Evolutionary conservation across 805 yeast species (phyloP).

Genomic region (Dipodascus geniculatus): DNA sequence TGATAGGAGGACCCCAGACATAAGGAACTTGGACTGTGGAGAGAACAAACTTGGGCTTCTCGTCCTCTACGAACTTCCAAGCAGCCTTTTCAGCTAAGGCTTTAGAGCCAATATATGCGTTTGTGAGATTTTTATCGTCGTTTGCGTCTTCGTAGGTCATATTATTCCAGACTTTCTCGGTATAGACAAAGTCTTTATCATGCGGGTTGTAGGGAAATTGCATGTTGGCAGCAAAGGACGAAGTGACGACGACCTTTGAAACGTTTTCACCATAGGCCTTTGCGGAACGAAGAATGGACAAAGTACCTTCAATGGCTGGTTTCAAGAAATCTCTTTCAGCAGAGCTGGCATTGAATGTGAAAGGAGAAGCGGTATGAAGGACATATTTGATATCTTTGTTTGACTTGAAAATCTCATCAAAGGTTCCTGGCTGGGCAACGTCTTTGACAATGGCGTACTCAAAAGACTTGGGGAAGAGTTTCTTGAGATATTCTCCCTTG

Average conservation of each 20-base stretch:
- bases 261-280: conserved; percentile 30
- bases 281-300: conserved; percentile 32
- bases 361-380: conserved; percentile 33
- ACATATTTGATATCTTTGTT: conserved; percentile 26
- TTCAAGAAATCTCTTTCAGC: conserved; percentile 30
- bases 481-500: not conserved
- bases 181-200: conserved; percentile 16
- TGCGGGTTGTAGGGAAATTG: conserved; percentile 13
- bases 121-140: conserved; percentile 1
- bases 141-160: conserved; percentile 21
- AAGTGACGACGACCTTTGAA: conserved; percentile 34
- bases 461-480: not conserved
- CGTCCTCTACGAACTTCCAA: conserved; percentile 37
- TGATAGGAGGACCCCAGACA: conserved; percentile 24
- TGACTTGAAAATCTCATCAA: conserved; percentile 34
- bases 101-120: conserved; percentile 34
- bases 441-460: conserved; percentile 22
- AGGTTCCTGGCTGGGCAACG: conserved; percentile 30
- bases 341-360: conserved; percentile 24
- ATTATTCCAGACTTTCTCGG: conserved; percentile 30
- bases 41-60: conserved; percentile 17
- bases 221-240: conserved; percentile 40
- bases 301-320: conserved; percentile 40
- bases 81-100: conserved; percentile 45
- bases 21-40: conserved; percentile 23